Base-by-base conservation (phyloP, 148 eudicot genomes). In the Beta vulgaris region DNA sequence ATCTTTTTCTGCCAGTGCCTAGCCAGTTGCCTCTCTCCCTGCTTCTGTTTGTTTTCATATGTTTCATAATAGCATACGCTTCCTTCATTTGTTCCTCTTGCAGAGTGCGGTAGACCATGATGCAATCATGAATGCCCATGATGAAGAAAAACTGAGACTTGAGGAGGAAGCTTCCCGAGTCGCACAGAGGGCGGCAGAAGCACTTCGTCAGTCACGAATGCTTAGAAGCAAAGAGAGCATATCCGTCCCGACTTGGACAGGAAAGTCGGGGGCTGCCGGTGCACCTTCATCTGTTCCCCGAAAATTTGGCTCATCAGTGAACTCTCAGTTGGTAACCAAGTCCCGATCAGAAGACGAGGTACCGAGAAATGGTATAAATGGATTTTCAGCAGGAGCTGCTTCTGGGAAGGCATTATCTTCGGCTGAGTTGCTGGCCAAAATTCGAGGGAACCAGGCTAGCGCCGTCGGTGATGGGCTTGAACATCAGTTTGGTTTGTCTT, bases 61-160 rank as follows among this genome's bases (percentile, higher is more conserved):
- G 29, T 15, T 63, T 43, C 40, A 39, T 43, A 46, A 31, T 31
- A 29, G 48, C 36, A 4, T 29, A 14, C 11, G 2, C 21, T 21
- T 6, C 25, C 1, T 57, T 28, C 14, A 6, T 7, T 25, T 69
- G 46, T 60, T 48, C 49, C 26, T 72, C 13, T 58, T 80, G 76
- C 88, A 95, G 98, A 95, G 98, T 84, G 98, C 96, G 9, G 81
- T 95, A 81, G 88, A 95, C 81, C 98, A 95, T 77, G 98, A 95
- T 81, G 89, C 86, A 19, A 92, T 95, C 62, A 87, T 95, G 97
- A 80, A 92, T 58, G 92, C 93, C 74, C 83, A 92, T 21, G 98
- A 89, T 53, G 96, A 90, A 70, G 93, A 95, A 51, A 95, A 92
- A 79, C 69, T 87, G 31, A 89, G 85, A 79, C 87, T 91, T 0